Percentiles rank a stretch among this genome's conserved stretches.
Evolutionary conservation across 1,284 basidiomycete species (phyloP).

Genomic region (Meira miltonrushii): DNA sequence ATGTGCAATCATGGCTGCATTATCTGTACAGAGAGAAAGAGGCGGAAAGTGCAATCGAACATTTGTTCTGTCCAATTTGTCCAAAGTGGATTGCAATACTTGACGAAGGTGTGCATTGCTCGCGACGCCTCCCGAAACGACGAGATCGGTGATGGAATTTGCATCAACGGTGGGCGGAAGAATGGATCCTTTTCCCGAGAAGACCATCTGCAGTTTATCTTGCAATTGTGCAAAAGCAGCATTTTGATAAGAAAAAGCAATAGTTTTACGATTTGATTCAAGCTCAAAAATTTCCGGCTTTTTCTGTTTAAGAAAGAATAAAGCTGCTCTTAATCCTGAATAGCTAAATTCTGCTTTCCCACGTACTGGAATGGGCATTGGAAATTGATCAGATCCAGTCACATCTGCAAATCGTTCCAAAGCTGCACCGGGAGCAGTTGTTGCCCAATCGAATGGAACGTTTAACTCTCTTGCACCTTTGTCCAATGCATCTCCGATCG

Average conservation of each 20-base stretch:
- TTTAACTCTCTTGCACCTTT: constrained; percentile 40
- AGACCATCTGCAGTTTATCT: constrained; percentile 29
- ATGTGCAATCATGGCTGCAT: constrained; percentile 51
- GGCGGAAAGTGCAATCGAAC: constrained; percentile 40
- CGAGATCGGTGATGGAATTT: constrained; percentile 25
- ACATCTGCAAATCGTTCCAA: constrained; percentile 28
- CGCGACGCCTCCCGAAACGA: constrained; percentile 49
- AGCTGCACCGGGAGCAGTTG: constrained; percentile 34
- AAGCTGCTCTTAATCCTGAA: constrained; percentile 38
- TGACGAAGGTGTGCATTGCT: constrained; percentile 35
- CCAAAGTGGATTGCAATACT: constrained; percentile 23
- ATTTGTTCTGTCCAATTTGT: constrained; percentile 20
- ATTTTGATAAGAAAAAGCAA: constrained; percentile 37
- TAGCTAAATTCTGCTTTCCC: constrained; percentile 39
- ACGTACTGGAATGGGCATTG: constrained; percentile 31
- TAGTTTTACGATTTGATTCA: constrained; percentile 2
- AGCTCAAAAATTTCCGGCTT: not conserved
- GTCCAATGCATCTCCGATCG: constrained; percentile 49
- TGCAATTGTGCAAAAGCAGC: constrained; percentile 44
- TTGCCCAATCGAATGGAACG: constrained; percentile 34
- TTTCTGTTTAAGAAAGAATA: constrained; percentile 22
- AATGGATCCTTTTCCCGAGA: not conserved
- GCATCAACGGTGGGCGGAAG: not conserved
- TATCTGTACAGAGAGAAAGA: constrained; percentile 44
- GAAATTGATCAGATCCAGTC: not conserved